phyloP scores from a whole-genome alignment of 345 rosid species.

The Rhodamnia rubescens region DNA sequence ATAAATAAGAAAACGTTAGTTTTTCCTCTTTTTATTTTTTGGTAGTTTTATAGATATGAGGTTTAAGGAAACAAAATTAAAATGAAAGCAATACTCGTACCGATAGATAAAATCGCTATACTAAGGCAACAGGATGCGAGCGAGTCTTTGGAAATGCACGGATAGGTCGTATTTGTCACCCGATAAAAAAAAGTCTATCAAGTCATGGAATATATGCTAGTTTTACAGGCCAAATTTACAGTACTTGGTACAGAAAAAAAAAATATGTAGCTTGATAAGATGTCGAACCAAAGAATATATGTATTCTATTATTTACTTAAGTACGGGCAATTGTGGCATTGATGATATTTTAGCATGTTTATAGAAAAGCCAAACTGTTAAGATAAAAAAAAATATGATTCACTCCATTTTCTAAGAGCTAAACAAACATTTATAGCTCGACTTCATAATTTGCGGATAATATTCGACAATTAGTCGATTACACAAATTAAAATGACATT shows the following conservation, averaged over 20 bases:
- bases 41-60: accelerated
- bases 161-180: not conserved
- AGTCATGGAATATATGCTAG: not conserved
- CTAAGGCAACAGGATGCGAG: not conserved
- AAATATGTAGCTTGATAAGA: not conserved
- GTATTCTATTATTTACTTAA: not conserved
- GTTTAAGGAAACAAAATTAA: not conserved
- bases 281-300: not conserved
- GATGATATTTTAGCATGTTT: not conserved
- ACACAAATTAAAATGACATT: not conserved
- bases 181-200: not conserved
- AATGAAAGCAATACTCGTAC: not conserved
- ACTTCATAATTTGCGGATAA: not conserved
- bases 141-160: not conserved
- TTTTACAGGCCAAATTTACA: not conserved
- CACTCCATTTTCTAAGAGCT: not conserved
- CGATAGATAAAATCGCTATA: not conserved
- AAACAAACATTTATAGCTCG: not conserved
- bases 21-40: not conserved
- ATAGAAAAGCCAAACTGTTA: not conserved
- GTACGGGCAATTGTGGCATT: not conserved
- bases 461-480: not conserved
- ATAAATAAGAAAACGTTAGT: not conserved
- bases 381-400: not conserved
- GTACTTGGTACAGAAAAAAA: not conserved